These are phyloP conservation scores for Trichophyton verrucosum DNA, from an alignment of 2,329 filamentous ascomycete species.

Conservation along the genomic window DNA sequence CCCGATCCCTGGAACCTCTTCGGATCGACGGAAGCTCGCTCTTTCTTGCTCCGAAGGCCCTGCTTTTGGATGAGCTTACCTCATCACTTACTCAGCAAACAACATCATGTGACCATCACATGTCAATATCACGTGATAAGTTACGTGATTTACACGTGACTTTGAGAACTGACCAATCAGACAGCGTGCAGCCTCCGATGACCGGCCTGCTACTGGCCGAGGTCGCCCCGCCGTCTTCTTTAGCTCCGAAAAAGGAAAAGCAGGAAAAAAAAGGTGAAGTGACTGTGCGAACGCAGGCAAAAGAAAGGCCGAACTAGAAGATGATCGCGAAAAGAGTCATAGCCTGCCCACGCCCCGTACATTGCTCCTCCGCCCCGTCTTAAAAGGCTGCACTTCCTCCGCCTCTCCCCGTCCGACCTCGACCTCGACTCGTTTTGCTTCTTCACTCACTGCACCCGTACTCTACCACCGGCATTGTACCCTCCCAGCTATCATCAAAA, in stretches of 20 bases:
- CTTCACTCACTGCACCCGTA: too few relatives aligned
- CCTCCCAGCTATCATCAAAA: slow-evolving; percentile 8
- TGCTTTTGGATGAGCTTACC: background rate
- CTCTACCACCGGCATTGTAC: background rate
- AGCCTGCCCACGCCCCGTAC: background rate
- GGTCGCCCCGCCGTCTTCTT: background rate
- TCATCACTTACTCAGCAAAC: background rate
- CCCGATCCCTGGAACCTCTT: too few relatives aligned
- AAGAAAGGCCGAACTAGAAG: background rate
- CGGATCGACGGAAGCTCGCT: too few relatives aligned
- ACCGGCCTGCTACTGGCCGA: background rate
- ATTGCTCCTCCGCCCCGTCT: background rate
- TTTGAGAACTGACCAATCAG: background rate
- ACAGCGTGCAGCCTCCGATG: background rate
- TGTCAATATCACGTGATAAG: background rate
- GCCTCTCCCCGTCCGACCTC: background rate
- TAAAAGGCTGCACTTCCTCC: background rate
- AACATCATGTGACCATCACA: background rate
- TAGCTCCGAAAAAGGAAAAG: background rate
- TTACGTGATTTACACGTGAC: background rate
- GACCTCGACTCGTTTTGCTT: background rate
- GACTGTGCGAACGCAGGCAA: background rate
- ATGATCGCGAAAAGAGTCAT: background rate
- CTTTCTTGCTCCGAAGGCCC: background rate
- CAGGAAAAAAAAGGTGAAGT: background rate